Evolutionary conservation across 257 asterid genomes (phyloP).

Genomic region (Echium plantagineum): DNA sequence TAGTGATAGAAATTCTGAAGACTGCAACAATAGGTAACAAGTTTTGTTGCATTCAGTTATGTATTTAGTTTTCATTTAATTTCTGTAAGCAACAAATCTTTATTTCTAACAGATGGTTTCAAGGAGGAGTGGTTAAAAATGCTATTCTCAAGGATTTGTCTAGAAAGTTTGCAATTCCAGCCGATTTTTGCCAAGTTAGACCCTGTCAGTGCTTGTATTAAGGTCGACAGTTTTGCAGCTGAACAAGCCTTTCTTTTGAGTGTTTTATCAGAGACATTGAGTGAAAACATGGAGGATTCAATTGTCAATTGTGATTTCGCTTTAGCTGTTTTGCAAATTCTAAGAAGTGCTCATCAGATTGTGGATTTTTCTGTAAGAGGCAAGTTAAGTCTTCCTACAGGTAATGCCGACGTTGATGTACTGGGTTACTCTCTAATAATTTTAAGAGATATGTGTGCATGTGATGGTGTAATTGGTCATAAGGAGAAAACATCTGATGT

Average conservation of each 20-base stretch:
- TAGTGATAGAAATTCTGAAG: constrained; percentile 33
- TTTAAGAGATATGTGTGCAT: constrained; percentile 62
- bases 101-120: constrained; percentile 52
- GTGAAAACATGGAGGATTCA: constrained; percentile 31
- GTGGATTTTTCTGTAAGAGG: constrained; percentile 39
- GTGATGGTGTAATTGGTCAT: constrained; percentile 17
- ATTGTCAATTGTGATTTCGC: constrained; percentile 32
- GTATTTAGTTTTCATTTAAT: neutral
- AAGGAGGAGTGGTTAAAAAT: constrained; percentile 51
- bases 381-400: constrained; percentile 50
- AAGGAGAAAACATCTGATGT: constrained; percentile 21
- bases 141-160: constrained; percentile 50
- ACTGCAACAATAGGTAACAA: constrained; percentile 47
- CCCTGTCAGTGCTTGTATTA: constrained; percentile 11
- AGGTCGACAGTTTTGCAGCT: constrained; percentile 21
- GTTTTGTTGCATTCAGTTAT: neutral
- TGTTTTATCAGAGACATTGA: constrained; percentile 43
- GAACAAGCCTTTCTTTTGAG: constrained; percentile 48
- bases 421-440: constrained; percentile 56
- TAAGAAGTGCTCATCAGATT: constrained; percentile 27
- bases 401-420: constrained; percentile 40
- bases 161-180: constrained; percentile 30
- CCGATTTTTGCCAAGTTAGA: constrained; percentile 38
- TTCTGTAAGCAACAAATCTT: constrained; percentile 2
- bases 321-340: constrained; percentile 25